Evolutionary conservation across 768 basidiomycete genomes (phyloP).

Genomic region (Tricholoma matsutake): DNA sequence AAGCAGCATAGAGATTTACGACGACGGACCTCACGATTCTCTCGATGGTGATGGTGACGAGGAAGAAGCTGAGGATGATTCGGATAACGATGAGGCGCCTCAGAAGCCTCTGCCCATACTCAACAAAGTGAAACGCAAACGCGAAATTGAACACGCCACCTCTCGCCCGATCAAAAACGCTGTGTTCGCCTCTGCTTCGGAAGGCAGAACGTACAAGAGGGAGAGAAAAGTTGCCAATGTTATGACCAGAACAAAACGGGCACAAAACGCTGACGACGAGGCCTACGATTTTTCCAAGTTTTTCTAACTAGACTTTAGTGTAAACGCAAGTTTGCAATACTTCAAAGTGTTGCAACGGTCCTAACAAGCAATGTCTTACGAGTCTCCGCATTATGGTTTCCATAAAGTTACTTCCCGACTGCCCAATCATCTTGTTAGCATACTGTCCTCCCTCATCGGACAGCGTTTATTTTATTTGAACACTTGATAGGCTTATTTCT

Average conservation of each 20-base stretch:
- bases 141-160: constrained; percentile 24
- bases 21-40: constrained; percentile 29
- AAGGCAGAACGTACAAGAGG: constrained; percentile 22
- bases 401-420: no score
- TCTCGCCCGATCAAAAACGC: constrained; percentile 49
- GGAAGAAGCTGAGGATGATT: constrained; percentile 30
- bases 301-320: constrained; percentile 27
- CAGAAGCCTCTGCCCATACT: constrained; percentile 26
- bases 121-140: constrained; percentile 48
- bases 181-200: constrained; percentile 41
- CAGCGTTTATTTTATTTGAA: no score
- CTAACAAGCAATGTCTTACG: no score
- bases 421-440: no score
- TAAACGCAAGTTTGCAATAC: no score
- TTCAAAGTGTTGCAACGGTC: no score
- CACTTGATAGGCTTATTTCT: no score
- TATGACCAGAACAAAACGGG: constrained; percentile 22
- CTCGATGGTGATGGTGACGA: constrained; percentile 39
- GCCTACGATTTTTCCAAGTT: constrained; percentile 55
- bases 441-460: no score
- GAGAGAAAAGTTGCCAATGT: constrained; percentile 29
- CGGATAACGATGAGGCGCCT: constrained; percentile 42
- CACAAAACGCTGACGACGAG: constrained; percentile 28
- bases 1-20: constrained; percentile 27
- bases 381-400: no score